Base-by-base conservation (phyloP, 345 rosid genomes). In the Citrus maxima region DNA sequence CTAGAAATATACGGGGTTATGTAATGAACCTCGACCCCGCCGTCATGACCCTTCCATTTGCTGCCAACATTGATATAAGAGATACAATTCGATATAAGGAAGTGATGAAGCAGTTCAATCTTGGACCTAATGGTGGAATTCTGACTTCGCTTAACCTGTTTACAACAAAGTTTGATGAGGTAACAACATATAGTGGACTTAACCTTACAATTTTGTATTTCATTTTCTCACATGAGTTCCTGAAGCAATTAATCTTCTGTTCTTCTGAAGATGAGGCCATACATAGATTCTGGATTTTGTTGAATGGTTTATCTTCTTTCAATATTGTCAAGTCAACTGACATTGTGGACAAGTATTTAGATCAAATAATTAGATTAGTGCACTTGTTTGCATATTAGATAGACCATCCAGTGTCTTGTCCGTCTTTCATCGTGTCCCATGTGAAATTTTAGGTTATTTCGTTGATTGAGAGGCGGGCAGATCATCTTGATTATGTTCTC, bases 1-100 rank as follows among this genome's bases (percentile, higher is more conserved):
- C 90, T 66, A 77, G 92, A 22, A 88, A 89, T 19, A 82, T 86
- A 6, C 87, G 88, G 67, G 94, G 94, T 30, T 93, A 93, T 80
- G 97, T 93, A 35, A 79, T 93, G 83, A 93, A 93, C 75, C 91
- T 93, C 80, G 97, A 93, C 75, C 97, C 97, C 63, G 97, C 97
- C 82, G 93, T 93, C 60, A 85, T 91, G 94, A 86, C 92, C 62
- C 94, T 93, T 34, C 95, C 97, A 5, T 93, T 80, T 80, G 94
- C 87, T 77, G 94, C 93, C 38, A 93, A 93, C 77, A 91, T 93
- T 78, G 95, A 93, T 84, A 91, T 93, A 77, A 86, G 97, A 72
- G 97, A 93, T 81, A 93, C 97, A 4, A 88, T 93, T 75, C 84
- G 88, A 59, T 91, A 93, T 77, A 93, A 91, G 81, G 93, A 93